These are phyloP conservation scores for Peziza echinospora DNA, from an alignment of 495 filamentous ascomycete species.

Conservation along the genomic window DNA sequence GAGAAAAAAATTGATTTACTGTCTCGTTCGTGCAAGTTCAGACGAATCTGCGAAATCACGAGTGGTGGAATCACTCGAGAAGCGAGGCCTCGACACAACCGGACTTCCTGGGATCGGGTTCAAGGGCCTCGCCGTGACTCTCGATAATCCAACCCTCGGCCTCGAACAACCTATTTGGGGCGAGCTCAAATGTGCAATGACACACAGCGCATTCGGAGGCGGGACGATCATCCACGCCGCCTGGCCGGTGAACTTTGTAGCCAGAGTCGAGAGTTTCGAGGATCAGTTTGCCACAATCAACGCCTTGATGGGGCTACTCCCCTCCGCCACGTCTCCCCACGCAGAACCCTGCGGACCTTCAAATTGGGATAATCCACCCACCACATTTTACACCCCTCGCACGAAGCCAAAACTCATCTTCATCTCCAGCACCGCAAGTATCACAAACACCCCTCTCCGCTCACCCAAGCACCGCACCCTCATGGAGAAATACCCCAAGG, in stretches of 20 bases:
- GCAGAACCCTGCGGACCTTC: slow-evolving; percentile 1
- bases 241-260: slow-evolving; percentile 46
- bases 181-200: slow-evolving; percentile 5
- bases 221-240: slow-evolving; percentile 37
- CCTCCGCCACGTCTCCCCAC: too few relatives aligned
- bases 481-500: slow-evolving; percentile 27
- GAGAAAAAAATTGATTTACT: slow-evolving; percentile 27
- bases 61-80: slow-evolving; percentile 27
- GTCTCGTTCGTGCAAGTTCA: slow-evolving; percentile 32
- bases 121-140: too few relatives aligned
- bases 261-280: slow-evolving; percentile 31
- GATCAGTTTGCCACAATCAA: slow-evolving; percentile 26
- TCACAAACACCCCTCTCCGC: slow-evolving; percentile 20
- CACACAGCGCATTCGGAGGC: too few relatives aligned
- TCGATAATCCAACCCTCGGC: too few relatives aligned
- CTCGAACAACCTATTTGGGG: too few relatives aligned
- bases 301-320: slow-evolving; percentile 29
- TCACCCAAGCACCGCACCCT: slow-evolving; percentile 16
- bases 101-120: too few relatives aligned
- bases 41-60: slow-evolving; percentile 26
- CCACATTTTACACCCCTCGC: too few relatives aligned
- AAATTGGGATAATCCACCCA: too few relatives aligned
- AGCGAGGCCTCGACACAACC: too few relatives aligned
- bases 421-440: slow-evolving; percentile 38
- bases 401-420: slow-evolving; percentile 27